phyloP scores from a whole-genome alignment of 2,329 filamentous ascomycete species.

The Blumeria graminis region DNA sequence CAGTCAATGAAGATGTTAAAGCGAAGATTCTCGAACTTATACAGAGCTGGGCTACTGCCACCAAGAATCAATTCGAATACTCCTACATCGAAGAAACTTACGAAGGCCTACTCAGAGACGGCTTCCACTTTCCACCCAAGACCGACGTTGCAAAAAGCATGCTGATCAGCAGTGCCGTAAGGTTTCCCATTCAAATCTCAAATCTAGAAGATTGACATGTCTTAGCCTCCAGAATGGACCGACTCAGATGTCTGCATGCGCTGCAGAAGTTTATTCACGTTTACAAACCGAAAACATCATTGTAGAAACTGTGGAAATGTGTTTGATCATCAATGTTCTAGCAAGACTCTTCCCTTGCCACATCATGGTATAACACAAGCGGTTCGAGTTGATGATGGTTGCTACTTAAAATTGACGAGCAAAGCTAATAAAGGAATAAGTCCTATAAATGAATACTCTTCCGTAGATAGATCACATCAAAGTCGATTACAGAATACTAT shows the following conservation, averaged over 20 bases:
- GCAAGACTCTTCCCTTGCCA: conserved; percentile 66
- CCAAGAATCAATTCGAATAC: conserved; percentile 62
- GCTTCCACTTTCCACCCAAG: conserved; percentile 72
- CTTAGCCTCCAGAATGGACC: conserved; percentile 79
- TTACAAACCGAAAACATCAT: conserved; percentile 96
- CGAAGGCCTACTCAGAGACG: conserved; percentile 55
- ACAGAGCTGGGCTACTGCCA: conserved; percentile 77
- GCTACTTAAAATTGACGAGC: conserved; percentile 69
- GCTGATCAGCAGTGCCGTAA: conserved; percentile 85
- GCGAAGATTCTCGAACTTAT: conserved; percentile 81
- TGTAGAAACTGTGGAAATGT: conserved; percentile 95
- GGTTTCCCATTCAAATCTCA: conserved; percentile 12
- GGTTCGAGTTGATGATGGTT: conserved; percentile 89
- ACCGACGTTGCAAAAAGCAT: conserved; percentile 81
- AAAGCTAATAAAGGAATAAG: conserved; percentile 29
- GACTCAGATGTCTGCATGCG: conserved; percentile 98
- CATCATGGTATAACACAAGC: conserved; percentile 81
- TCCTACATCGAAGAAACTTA: conserved; percentile 80
- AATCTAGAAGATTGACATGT: neutral
- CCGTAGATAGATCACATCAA: conserved; percentile 27
- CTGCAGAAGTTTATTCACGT: conserved; percentile 83
- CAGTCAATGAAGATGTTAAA: conserved; percentile 67
- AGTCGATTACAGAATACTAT: conserved; percentile 37
- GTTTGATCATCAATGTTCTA: conserved; percentile 86
- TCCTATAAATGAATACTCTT: conserved; percentile 20